Conservation (phyloP, 352 stramenopile species). For the Globisporangium paroecandrum region DNA sequence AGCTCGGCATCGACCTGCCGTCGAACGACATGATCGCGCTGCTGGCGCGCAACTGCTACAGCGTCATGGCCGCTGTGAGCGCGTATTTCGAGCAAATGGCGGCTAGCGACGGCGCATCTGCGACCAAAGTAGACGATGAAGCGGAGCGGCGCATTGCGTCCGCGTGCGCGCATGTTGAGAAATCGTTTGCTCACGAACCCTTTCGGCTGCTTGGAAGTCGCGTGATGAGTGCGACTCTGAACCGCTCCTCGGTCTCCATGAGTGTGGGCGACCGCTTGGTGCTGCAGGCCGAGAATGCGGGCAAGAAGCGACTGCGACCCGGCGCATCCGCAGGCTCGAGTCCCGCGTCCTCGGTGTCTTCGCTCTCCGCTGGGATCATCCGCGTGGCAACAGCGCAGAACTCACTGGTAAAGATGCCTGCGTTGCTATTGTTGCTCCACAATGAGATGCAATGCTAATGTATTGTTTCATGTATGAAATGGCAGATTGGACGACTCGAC, state of each 20-base stretch:
- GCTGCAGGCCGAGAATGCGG: slow-evolving; percentile 66
- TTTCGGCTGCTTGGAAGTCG: slow-evolving; percentile 49
- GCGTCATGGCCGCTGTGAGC: slow-evolving; percentile 59
- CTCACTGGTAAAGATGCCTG: slow-evolving; percentile 18
- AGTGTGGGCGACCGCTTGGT: slow-evolving; percentile 41
- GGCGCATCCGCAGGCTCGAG: slow-evolving; percentile 13
- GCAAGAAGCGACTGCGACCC: slow-evolving; percentile 56
- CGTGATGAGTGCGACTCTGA: slow-evolving; percentile 44
- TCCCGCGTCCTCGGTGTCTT: slow-evolving; percentile 14
- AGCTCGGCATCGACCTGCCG: slow-evolving; percentile 69
- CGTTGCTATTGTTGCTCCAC: neutral
- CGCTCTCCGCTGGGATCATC: slow-evolving; percentile 37
- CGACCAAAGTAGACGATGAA: slow-evolving; percentile 14
- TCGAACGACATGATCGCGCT: slow-evolving; percentile 47
- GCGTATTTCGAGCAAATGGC: slow-evolving; percentile 68
- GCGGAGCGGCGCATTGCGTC: slow-evolving; percentile 19
- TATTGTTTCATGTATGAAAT: neutral
- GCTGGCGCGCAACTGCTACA: slow-evolving; percentile 73
- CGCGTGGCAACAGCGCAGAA: slow-evolving; percentile 49
- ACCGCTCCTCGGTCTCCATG: slow-evolving; percentile 38
- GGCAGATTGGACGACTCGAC: slow-evolving; percentile 56
- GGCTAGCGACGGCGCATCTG: neutral
- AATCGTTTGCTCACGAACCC: slow-evolving; percentile 22
- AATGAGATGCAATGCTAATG: neutral
- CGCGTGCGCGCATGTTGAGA: slow-evolving; percentile 29